Base-by-base conservation (phyloP, 257 asterid genomes). In the Prunella vulgaris region DNA sequence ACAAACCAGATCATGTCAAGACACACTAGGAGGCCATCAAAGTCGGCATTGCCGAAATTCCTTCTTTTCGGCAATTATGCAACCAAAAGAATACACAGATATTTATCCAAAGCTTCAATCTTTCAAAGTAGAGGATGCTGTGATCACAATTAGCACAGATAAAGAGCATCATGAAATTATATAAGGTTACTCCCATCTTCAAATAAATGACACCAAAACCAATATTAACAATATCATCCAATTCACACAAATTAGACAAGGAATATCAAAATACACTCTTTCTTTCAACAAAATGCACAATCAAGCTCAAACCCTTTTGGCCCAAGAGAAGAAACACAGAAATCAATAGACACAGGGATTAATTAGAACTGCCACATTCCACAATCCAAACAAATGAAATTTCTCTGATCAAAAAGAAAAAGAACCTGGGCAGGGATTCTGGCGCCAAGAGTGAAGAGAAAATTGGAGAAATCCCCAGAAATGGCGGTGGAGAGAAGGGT, bases 401-500 rank as follows among this genome's bases (percentile, higher is more conserved):
- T 24, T 0, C 1, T 12, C 10, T 5, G 63, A 57, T 14, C 1
- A 33, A 52, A 27, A 48, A 5, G n/a, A 44, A 1, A 25, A 20
- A 0, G 0, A 33, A 75, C 80, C 80, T 76, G 80, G 3, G 76
- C 28, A 56, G 80, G 80, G 22, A 76, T 15, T 64, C 80, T 76
- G 51, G 80, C 80, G 63, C 80, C 76, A 27, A 71, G 60, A 48
- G 70, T 66, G 63, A 71, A 75, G 60, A 79, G 65, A 37, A 72
- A 79, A 58, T 30, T 77, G 61, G 60, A 35, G 51, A 87, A 80
- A 77, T 82, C 83, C 10, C 95, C 90, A 51, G 90, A 76, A 73
- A 87, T 65, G 49, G 92, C 90, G 54, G 84, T 58, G 52, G 92
- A 75, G 62, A 89, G 73, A 56, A 87, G 9, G 10, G 85, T 70